Evolutionary conservation across 176 grass and related monocot species (phyloP), one percentile per base, ranked within the genome.

Genomic region (Oryza glumipatula): DNA sequence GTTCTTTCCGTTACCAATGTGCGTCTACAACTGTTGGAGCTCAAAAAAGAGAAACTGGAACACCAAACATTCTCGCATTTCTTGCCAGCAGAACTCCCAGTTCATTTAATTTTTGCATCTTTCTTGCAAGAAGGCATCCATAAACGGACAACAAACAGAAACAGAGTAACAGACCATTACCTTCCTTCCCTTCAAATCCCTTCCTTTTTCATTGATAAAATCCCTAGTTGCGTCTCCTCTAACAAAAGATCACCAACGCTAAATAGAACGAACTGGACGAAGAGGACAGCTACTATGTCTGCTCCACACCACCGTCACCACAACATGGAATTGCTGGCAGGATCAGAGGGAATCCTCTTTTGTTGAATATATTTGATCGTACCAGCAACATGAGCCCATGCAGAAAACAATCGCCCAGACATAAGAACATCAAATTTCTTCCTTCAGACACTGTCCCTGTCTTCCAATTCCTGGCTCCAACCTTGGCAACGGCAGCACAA

Each of bases 361-460:
- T 90, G 89, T 68, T 15, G 0, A 68, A 83, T 47, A 73, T 67
- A 89, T 65, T 75, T n/a, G 77, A 84, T 73, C 46, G 64, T 36
- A 69, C 67, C 17, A 36, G 70, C 51, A 76, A 17, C 61, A 70
- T 73, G 56, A 92, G 74, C 41, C 73, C 67, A 70, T 90, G 71
- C 86, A 85, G 26, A 95, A 81, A 80, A 88, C 85, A 66, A 89
- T 95, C 26, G 47, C 58, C 64, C 89, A 86, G 61, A 86, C 88
- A 44, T 95, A 91, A 86, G 93, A 32, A 32, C 36, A 83, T 95
- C 1, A 94, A 98, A 74, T 89, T 94, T 76, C 92, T 92, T 76
- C 95, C 95, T n/a, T 95, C 96, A 74, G 87, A 91, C 66, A 92
- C 80, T 0, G 87, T 90, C 16, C 82, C 93, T 51, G 77, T 87